A percentile compares a stretch with the other conserved stretches of the same genome.
phyloP scores from a whole-genome alignment of 2,329 filamentous ascomycete species.

The Aureobasidium leucospermi region DNA sequence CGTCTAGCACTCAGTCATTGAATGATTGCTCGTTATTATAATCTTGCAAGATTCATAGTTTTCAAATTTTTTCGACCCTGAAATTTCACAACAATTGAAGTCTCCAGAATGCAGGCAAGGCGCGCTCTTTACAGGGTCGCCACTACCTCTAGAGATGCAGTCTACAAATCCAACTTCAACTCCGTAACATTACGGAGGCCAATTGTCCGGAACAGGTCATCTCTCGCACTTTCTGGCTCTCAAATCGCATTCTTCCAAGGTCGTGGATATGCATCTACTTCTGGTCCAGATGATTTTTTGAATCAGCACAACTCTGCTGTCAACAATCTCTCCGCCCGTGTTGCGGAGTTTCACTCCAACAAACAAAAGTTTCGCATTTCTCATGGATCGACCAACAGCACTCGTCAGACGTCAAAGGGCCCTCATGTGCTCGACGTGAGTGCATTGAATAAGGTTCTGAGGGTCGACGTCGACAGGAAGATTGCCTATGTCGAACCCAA shows the following conservation, averaged over 20 bases:
- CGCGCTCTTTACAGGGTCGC: conserved; percentile 1
- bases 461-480: conserved; percentile 46
- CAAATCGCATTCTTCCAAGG: neutral
- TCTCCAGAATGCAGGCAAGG: neutral
- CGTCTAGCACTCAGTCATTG: neutral
- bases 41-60: neutral
- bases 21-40: neutral
- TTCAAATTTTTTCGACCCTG: neutral
- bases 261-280: conserved; percentile 1
- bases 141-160: neutral
- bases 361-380: conserved; percentile 63
- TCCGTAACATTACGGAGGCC: neutral
- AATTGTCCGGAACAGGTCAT: neutral
- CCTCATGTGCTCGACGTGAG: conserved; percentile 55
- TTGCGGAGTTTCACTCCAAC: conserved; percentile 44
- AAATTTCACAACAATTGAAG: neutral
- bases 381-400: conserved; percentile 72
- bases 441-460: conserved; percentile 54
- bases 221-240: neutral
- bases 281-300: conserved; percentile 18
- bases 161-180: neutral
- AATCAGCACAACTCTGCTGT: conserved; percentile 39
- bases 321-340: conserved; percentile 37
- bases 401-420: conserved; percentile 43
- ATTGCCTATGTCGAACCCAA: conserved; percentile 64